Conservation (phyloP, 2,329 filamentous ascomycete species). For the Endothia cerciana region DNA sequence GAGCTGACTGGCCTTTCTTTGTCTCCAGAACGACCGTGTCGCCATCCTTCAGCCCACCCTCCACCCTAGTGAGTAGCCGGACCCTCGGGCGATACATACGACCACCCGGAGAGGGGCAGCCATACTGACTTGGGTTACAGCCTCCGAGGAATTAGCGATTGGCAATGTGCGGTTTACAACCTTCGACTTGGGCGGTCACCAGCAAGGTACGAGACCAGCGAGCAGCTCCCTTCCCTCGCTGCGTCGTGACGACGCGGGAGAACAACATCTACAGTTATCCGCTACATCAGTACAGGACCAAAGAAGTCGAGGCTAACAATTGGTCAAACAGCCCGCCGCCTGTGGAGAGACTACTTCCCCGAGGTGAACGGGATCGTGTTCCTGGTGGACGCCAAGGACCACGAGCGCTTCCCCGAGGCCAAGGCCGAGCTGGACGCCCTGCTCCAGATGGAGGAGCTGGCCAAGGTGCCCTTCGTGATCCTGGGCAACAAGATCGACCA, state of each 20-base stretch:
- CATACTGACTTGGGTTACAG: slow-evolving; percentile 45
- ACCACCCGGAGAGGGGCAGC: not conserved
- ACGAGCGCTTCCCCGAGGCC: slow-evolving; percentile 89
- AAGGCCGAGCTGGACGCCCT: slow-evolving; percentile 97
- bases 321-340: slow-evolving; percentile 69
- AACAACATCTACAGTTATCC: not conserved
- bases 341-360: slow-evolving; percentile 97
- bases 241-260: not conserved
- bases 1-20: slow-evolving; percentile 20
- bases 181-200: slow-evolving; percentile 90
- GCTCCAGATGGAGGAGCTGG: slow-evolving; percentile 93
- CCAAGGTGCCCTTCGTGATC: slow-evolving; percentile 93
- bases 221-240: not conserved
- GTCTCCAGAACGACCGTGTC: slow-evolving; percentile 80
- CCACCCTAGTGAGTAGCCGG: slow-evolving; percentile 73
- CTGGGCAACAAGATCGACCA: slow-evolving; percentile 99
- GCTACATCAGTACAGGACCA: not conserved
- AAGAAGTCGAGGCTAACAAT: slow-evolving; percentile 16
- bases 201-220: slow-evolving; percentile 67
- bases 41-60: slow-evolving; percentile 89
- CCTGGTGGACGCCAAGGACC: slow-evolving; percentile 96
- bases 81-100: not conserved
- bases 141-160: slow-evolving; percentile 89
- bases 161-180: slow-evolving; percentile 94
- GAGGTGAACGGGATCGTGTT: slow-evolving; percentile 97